phyloP scores from a whole-genome alignment of 352 stramenopile species.

The Phytophthora vignae region DNA sequence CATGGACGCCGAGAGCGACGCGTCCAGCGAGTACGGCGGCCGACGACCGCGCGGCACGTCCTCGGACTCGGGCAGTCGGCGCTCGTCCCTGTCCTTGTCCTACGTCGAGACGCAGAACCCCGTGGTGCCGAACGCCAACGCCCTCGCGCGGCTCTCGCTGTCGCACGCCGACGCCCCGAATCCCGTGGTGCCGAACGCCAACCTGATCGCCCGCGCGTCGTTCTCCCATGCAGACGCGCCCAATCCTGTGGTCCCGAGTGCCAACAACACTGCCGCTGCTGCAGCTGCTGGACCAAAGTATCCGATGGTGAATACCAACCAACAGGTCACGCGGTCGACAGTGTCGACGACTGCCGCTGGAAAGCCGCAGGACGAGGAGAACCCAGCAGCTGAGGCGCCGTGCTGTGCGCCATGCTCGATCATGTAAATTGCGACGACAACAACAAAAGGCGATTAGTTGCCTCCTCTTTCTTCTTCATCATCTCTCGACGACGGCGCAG shows the following conservation, averaged over 20 bases:
- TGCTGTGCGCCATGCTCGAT: slow-evolving; percentile 74
- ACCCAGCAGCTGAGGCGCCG: slow-evolving; percentile 43
- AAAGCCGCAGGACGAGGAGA: slow-evolving; percentile 46
- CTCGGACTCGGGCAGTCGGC: slow-evolving; percentile 59
- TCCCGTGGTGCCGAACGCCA: slow-evolving; percentile 75
- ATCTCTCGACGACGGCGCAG: slow-evolving; percentile 17
- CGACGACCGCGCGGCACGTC: slow-evolving; percentile 46
- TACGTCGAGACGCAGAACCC: slow-evolving; percentile 76
- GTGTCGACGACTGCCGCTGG: slow-evolving; percentile 13
- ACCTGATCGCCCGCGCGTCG: slow-evolving; percentile 56
- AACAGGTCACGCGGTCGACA: slow-evolving; percentile 55
- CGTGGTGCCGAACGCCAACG: slow-evolving; percentile 80
- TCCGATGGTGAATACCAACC: slow-evolving; percentile 83
- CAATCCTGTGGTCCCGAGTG: slow-evolving; percentile 65
- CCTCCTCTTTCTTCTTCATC: slow-evolving; percentile 9
- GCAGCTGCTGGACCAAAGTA: slow-evolving; percentile 51
- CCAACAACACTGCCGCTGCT: slow-evolving; percentile 24
- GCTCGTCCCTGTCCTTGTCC: slow-evolving; percentile 43
- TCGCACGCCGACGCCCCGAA: slow-evolving; percentile 73
- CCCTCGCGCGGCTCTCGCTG: slow-evolving; percentile 54
- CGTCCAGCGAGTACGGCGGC: slow-evolving; percentile 76
- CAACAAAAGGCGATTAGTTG: slow-evolving; percentile 17
- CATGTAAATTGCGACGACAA: slow-evolving; percentile 58
- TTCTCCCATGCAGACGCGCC: slow-evolving; percentile 55
- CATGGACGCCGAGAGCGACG: slow-evolving; percentile 86